A percentile compares a stretch with the other conserved stretches of the same genome.
Evolutionary conservation across 2,329 filamentous ascomycete species (phyloP).

Genomic region (Ceratocystis alfenasii): DNA sequence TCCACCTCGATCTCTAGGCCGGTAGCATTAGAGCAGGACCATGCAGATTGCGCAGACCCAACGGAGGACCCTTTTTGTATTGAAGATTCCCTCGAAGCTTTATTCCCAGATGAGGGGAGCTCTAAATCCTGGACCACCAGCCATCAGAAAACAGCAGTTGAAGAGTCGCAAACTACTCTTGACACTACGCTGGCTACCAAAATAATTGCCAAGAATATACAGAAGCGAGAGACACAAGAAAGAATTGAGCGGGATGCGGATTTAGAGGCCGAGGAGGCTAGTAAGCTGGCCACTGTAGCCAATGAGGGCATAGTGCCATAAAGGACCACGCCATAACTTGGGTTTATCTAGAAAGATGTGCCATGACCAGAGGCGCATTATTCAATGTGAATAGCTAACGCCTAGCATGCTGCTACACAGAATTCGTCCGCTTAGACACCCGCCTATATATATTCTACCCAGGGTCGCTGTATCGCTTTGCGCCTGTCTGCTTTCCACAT

Average conservation of each 20-base stretch:
- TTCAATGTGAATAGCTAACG: too few relatives aligned
- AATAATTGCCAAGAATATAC: not conserved
- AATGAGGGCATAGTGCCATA: not conserved
- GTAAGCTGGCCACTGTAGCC: not conserved
- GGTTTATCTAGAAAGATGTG: too few relatives aligned
- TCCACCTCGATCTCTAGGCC: not conserved
- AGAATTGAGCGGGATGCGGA: not conserved
- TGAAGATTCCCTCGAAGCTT: conserved; percentile 1
- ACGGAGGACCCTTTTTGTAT: too few relatives aligned
- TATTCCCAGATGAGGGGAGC: not conserved
- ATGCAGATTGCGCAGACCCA: too few relatives aligned
- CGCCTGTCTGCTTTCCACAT: too few relatives aligned
- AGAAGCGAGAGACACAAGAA: not conserved
- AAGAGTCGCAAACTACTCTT: not conserved
- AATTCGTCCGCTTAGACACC: too few relatives aligned
- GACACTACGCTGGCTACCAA: not conserved
- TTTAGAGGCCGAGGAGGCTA: not conserved
- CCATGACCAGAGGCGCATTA: too few relatives aligned
- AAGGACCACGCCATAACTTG: not conserved
- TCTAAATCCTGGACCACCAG: not conserved
- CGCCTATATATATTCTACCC: too few relatives aligned
- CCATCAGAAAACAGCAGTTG: not conserved
- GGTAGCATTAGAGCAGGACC: too few relatives aligned
- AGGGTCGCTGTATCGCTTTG: too few relatives aligned
- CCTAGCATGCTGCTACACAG: too few relatives aligned